Evolutionary conservation across 345 rosid genomes (phyloP), one percentile per base, ranked within the genome.

Genomic region (Corymbia maculata): DNA sequence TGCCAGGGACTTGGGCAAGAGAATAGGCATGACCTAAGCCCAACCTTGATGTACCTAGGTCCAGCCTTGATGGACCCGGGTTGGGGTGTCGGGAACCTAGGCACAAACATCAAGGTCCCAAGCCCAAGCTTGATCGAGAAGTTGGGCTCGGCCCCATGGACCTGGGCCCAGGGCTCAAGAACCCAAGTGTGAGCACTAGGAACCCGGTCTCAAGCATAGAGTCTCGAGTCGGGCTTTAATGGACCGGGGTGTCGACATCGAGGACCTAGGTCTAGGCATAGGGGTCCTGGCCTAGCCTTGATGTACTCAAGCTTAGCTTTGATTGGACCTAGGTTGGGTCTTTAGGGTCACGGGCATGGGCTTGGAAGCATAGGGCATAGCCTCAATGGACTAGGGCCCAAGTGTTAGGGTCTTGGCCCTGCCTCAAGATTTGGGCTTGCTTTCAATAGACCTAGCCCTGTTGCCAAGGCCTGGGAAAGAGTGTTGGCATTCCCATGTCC

Each of bases 311-410:
- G 68, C 32, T 59, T 7, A 0, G 11, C 68, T 59, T 59, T 26
- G 68, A 59, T n/a, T 26, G 68, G 2, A 59, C 7, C 4, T 0
- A 0, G 4, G 68, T 0, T 4, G 0, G 68, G 28, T 11, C 61
- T 55, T 55, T 3, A 5, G 0, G 68, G 68, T 59, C 68, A 59
- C 26, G 32, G 32, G 32, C 68, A 59, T 30, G 28, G 10, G 7
- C 66, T 24, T 59, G n/a, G 15, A 30, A 59, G 6, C 26, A 6
- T 13, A 11, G 10, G 7, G 32, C 1, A 15, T 6, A 59, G 11
- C 68, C 68, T 59, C 68, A 59, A 55, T 55, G 28, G 28, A 55
- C 2, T 0, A 2, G 61, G 12, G 61, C 30, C 7, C 68, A 12
- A 59, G 68, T 2, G 8, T 11, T 15, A 2, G 0, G 68, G 68